phyloP scores from a whole-genome alignment of 75 land plant species.

The Pseudotsuga menziesii region DNA sequence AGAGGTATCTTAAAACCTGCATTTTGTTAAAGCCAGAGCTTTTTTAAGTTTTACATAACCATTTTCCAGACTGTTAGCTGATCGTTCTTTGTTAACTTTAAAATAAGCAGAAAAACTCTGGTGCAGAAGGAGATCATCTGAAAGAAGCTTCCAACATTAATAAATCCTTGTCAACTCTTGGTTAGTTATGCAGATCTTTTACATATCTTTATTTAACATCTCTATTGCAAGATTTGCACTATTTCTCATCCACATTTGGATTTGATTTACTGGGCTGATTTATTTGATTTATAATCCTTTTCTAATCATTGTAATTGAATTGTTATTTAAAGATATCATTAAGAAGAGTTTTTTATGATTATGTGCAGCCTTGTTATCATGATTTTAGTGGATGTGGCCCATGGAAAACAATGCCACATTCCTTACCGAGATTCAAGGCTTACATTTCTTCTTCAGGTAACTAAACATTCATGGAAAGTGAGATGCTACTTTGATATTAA shows the following conservation, averaged over 20 bases:
- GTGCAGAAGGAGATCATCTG: conserved; percentile 92
- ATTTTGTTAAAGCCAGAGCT: not conserved
- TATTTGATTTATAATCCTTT: no score
- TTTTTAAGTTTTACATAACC: not conserved
- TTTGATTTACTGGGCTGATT: not conserved
- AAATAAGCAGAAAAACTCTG: conserved; percentile 83
- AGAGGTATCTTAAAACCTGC: conserved; percentile 43
- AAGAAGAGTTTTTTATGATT: conserved; percentile 3
- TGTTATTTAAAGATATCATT: no score
- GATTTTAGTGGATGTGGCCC: conserved; percentile 82
- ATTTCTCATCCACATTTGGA: not conserved
- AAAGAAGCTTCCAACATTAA: conserved; percentile 97
- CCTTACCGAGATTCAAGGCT: conserved; percentile 98
- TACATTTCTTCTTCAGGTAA: conserved; percentile 96
- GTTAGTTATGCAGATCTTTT: conserved; percentile 33
- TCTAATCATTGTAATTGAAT: no score
- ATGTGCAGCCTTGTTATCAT: conserved; percentile 83
- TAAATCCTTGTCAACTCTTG: conserved; percentile 92
- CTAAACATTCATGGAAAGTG: conserved; percentile 9
- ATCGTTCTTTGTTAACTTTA: not conserved
- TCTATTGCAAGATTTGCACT: not conserved
- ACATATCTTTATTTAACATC: conserved; percentile 1
- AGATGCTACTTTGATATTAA: not conserved
- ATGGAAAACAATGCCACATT: conserved; percentile 83
- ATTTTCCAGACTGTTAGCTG: not conserved